Evolutionary conservation across 192 early-diverging fungal genomes (phyloP), one percentile per base, ranked within the genome.

Genomic region (Podila epigama): DNA sequence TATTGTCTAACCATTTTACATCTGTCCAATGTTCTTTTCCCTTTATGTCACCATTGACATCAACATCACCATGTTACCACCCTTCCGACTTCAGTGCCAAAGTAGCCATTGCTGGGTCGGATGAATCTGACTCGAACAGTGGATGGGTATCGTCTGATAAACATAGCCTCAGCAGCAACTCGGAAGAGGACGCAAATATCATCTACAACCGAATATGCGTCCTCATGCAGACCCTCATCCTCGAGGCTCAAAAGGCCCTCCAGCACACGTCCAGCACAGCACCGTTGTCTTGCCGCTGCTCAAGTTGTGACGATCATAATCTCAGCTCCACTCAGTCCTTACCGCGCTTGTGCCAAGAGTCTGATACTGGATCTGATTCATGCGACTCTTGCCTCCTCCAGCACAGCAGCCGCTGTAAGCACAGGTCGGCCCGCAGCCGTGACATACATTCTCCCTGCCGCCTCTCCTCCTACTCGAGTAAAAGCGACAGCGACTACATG

Each of bases 181-280:
- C 27, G 25, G 62, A 67, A 4, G 65, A 67, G 36, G 73, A 77
- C 35, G 50, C 60, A 5, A 68, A 63, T 37, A 37, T 60, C 10
- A 60, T 68, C 18, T 77, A 77, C 55, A 77, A 68, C 36, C 53
- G 73, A 34, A 77, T 77, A 20, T 77, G 73, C 29, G 31, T 53
- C 9, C 54, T 66, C 8, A 33, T 77, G 13, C 73, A 77, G 28
- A 13, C 55, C 0, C 36, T 77, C 22, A 77, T 77, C 18, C 53
- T 56, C 8, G 73, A 68, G 20, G 73, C 73, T 1, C 66, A 77
- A 28, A 42, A 44, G 5, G 60, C 73, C 3, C 60, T 77, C 8
- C 65, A 58, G 11, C 54, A 55, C 29, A 63, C 66, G 9, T 29
- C 60, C 7, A 18, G 31, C 5, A 18, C 31, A 7, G 53, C 53